Conservation (phyloP, 805 yeast species). For the Ogataea populi-albae region DNA sequence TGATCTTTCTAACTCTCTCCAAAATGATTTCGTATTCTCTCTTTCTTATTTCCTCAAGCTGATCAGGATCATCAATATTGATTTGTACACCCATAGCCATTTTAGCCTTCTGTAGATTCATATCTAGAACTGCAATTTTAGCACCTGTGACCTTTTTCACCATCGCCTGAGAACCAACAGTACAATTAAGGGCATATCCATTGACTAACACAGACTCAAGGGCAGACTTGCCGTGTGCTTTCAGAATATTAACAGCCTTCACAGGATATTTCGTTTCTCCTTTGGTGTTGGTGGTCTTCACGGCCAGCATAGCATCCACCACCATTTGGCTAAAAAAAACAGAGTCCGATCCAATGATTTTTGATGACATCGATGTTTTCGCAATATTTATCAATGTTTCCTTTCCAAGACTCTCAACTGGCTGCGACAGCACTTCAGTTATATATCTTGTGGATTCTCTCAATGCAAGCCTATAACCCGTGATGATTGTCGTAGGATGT, state of each 20-base stretch:
- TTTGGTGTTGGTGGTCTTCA: constrained; percentile 81
- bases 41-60: constrained; percentile 82
- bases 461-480: constrained; percentile 91
- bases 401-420: constrained; percentile 77
- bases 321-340: constrained; percentile 88
- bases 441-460: constrained; percentile 88
- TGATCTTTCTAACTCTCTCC: constrained; percentile 78
- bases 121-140: constrained; percentile 82
- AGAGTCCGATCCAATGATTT: constrained; percentile 91
- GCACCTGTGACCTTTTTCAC: constrained; percentile 65
- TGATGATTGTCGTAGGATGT: constrained; percentile 97
- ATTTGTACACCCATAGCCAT: constrained; percentile 99
- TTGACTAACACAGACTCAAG: constrained; percentile 80
- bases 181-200: constrained; percentile 96
- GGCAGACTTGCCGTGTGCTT: constrained; percentile 95
- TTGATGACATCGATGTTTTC: constrained; percentile 94
- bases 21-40: constrained; percentile 83
- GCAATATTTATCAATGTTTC: constrained; percentile 89
- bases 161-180: constrained; percentile 98
- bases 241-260: constrained; percentile 91
- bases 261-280: constrained; percentile 94
- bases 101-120: constrained; percentile 91
- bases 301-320: constrained; percentile 94
- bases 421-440: constrained; percentile 75
- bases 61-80: constrained; percentile 93